A percentile compares a stretch with the other conserved stretches of the same genome.
phyloP scores from a whole-genome alignment of 75 land plant genomes.

The Selaginella tamariscina region DNA sequence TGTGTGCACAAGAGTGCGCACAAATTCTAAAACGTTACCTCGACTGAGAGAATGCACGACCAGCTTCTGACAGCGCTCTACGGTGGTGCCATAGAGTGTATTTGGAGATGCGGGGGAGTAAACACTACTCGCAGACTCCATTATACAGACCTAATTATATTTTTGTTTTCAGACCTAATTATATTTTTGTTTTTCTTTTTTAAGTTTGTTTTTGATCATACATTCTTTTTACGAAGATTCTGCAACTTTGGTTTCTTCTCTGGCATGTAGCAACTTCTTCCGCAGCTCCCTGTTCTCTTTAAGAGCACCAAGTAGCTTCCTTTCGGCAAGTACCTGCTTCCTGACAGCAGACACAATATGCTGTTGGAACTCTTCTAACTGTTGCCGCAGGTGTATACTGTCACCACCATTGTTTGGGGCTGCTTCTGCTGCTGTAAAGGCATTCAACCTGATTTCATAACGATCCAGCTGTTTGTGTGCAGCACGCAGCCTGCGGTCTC shows the following conservation, averaged over 20 bases:
- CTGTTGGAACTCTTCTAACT: not conserved
- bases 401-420: not conserved
- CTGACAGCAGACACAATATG: not conserved
- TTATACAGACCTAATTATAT: no score
- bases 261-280: not conserved
- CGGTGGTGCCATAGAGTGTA: conserved; percentile 26
- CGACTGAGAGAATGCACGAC: conserved; percentile 36
- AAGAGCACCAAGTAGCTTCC: not conserved
- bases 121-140: no score
- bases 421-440: not conserved
- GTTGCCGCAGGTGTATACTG: not conserved
- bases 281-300: not conserved
- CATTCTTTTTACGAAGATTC: not conserved
- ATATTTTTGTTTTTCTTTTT: not conserved
- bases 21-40: conserved; percentile 21
- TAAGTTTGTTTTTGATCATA: not conserved
- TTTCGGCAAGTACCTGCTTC: not conserved
- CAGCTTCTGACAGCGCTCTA: conserved; percentile 53
- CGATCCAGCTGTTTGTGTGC: no score
- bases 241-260: not conserved
- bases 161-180: not conserved
- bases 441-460: not conserved
- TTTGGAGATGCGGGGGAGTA: no score
- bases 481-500: no score
- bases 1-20: not conserved